Base-by-base conservation (phyloP, 352 stramenopile genomes). In the Hyaloperonospora arabidopsidis region DNA sequence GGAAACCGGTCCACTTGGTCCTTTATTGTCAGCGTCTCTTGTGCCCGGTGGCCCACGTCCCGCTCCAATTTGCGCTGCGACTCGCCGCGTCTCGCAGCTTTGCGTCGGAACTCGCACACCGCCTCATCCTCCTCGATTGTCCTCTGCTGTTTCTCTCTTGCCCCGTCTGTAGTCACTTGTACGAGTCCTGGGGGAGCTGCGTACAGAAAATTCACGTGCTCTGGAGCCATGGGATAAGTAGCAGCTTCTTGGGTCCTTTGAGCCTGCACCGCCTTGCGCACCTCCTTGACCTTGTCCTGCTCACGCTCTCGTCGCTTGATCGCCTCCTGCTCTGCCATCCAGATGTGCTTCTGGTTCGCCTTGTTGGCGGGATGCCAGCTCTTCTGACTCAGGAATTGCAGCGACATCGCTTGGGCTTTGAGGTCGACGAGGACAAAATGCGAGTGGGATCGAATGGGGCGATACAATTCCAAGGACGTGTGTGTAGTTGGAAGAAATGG, bases 1-100 rank as follows among this genome's bases (percentile, higher is more conserved):
- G 86, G 84, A 25, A 95, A 95, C 12, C 86, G 82, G 57, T 95
- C 81, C 4, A 91, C 80, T 69, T 93, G 83, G 29, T 86, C 75
- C 53, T 86, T 86, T 47, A 93, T 84, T 3, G 83, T 90, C 19
- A 93, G 65, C 49, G 68, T 70, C 49, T 93, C 79, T 40, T 88
- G 74, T 1, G 75, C 68, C 21, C 79, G 63, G 0, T 75, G 65
- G 7, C 83, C 83, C 12, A 90, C 79, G 47, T 89, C 89, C 21
- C 80, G 59, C 65, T 93, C 82, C 25, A 93, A 64, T 35, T 79
- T 84, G 19, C 72, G 67, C 46, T 79, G 79, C 4, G 57, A 23
- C 45, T 74, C 55, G 23, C 57, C 69, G 54, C 46, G 55, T 57
- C 60, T 65, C 52, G 88, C 78, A 11, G 80, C 65, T 38, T 73